Conservation (phyloP, 192 early-diverging fungal species). For the Hyaloraphidium curvatum region DNA sequence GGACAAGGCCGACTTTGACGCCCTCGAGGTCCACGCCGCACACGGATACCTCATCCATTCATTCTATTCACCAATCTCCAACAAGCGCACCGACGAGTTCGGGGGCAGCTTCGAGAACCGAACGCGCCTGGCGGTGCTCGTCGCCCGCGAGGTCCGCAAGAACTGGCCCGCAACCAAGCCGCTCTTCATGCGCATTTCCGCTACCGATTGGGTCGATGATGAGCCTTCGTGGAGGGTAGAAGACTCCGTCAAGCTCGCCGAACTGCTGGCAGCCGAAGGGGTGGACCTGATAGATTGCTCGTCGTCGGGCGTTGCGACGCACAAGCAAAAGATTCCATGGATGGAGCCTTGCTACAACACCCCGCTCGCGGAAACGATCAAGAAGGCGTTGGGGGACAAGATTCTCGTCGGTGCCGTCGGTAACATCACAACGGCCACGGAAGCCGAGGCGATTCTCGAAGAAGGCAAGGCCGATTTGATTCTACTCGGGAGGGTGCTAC, state of each 20-base stretch:
- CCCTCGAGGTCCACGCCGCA: slow-evolving; percentile 70
- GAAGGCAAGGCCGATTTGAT: slow-evolving; percentile 48
- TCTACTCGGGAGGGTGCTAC: slow-evolving; percentile 42
- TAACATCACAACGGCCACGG: slow-evolving; percentile 35
- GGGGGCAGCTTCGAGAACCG: slow-evolving; percentile 86
- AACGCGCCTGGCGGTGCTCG: slow-evolving; percentile 51
- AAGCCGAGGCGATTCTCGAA: slow-evolving; percentile 49
- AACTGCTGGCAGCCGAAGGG: slow-evolving; percentile 34
- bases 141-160: slow-evolving; percentile 30
- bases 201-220: slow-evolving; percentile 43
- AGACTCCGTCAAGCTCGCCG: slow-evolving; percentile 44
- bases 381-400: slow-evolving; percentile 27
- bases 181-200: slow-evolving; percentile 63
- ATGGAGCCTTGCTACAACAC: slow-evolving; percentile 39
- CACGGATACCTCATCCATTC: slow-evolving; percentile 74
- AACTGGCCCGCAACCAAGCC: slow-evolving; percentile 67
- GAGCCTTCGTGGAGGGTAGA: slow-evolving; percentile 46
- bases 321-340: slow-evolving; percentile 25
- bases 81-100: slow-evolving; percentile 76
- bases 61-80: slow-evolving; percentile 62
- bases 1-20: slow-evolving; percentile 61
- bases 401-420: slow-evolving; percentile 47
- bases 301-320: slow-evolving; percentile 46
- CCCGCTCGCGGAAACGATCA: slow-evolving; percentile 41
- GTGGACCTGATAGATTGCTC: slow-evolving; percentile 76